Base-by-base conservation (phyloP, 805 yeast species). In the Maudiozyma bulderi region DNA sequence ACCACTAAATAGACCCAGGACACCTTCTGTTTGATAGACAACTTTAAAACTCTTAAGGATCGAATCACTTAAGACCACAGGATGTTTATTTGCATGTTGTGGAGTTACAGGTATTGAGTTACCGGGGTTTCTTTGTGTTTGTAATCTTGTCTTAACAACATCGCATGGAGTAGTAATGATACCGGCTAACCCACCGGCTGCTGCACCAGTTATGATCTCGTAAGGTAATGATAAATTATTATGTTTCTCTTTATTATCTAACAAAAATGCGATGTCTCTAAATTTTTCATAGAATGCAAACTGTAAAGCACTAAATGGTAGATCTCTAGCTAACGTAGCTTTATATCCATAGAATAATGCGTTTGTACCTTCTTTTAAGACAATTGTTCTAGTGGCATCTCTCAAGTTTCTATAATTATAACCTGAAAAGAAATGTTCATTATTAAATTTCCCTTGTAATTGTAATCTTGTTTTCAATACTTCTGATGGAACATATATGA, bases 301-400 rank as follows among this genome's bases (percentile, higher is more conserved):
- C 64, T 93, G 99, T 47, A 93, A 73, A 0, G 97, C 98, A 56
- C 95, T 85, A 67, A 93, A 93, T 6, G 99, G 99, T 56, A 93
- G 70, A 62, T 93, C 99, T 54, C 99, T 77, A 20, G 84, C 78
- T 52, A 93, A 70, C 0, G 99, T 93, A 30, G 97, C 98, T 65
- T 86, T 89, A 69, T 91, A 93, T 0, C 99, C 99, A 64, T 78
- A 87, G 51, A 86, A 85, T 53, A 93, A 72, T 0, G 97, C 82
- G 10, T 74, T 68, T 44, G 74, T 63, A 9, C 98, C 98, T 69
- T 93, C 99, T 0, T 67, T 69, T 46, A 70, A 69, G 1, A 78
- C 67, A 3, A 93, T 83, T 1, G 86, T 78, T 11, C 60, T 55
- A 1, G 84, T 70, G 0, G 98, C 96, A 67, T 87, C 80, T 9